Percentiles rank a stretch among this genome's conserved stretches.
These are phyloP conservation scores for Pichia membranifaciens DNA, from an alignment of 805 yeast genomes.

Conservation along the genomic window DNA sequence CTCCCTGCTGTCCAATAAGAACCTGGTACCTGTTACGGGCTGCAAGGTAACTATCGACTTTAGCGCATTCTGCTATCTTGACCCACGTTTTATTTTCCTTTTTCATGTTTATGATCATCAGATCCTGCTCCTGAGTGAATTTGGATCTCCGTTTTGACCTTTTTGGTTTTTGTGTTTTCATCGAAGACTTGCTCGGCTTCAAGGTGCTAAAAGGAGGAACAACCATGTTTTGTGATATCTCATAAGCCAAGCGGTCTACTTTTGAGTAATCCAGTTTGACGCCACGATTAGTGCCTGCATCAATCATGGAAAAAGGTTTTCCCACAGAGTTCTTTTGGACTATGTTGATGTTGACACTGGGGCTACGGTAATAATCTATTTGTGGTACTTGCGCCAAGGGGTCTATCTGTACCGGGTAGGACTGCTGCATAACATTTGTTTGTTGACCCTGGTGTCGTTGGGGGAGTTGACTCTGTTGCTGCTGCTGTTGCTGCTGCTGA, in stretches of 20 bases:
- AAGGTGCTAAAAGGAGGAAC: slow-evolving; percentile 26
- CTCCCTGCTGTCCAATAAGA: slow-evolving; percentile 77
- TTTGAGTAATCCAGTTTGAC: slow-evolving; percentile 15
- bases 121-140: slow-evolving; percentile 64
- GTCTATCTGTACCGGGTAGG: no score
- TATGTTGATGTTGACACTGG: no score
- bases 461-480: no score
- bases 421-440: no score
- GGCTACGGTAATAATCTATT: no score
- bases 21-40: slow-evolving; percentile 78
- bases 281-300: slow-evolving; percentile 1
- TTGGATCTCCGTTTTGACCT: slow-evolving; percentile 60
- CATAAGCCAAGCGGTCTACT: slow-evolving; percentile 20
- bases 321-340: no score
- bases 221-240: slow-evolving; percentile 24
- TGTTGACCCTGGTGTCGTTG: no score
- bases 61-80: slow-evolving; percentile 61
- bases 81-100: slow-evolving; percentile 64
- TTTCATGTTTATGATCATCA: slow-evolving; percentile 54
- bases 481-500: background rate
- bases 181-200: slow-evolving; percentile 19
- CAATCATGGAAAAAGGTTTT: slow-evolving; percentile 3
- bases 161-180: slow-evolving; percentile 30
- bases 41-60: slow-evolving; percentile 61
- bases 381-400: no score